Base-by-base conservation (phyloP, 106 monocot genomes). In the Gastrodia elata region DNA sequence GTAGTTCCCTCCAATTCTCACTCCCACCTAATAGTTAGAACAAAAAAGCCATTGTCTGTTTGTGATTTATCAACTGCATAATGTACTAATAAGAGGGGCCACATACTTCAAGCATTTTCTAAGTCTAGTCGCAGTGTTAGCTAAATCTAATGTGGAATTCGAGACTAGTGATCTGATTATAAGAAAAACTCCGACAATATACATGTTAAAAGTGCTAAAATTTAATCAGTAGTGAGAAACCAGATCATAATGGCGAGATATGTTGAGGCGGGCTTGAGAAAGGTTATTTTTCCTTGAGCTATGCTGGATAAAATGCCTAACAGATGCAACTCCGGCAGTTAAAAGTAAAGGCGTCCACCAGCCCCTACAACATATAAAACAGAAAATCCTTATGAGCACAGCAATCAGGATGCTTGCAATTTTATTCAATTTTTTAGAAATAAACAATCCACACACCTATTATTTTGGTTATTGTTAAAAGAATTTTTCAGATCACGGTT, bases 241-340 rank as follows among this genome's bases (percentile, higher is more conserved):
- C 93, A 98, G 83, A 82, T 98, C 97, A 79, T 98, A 98, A 76
- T 98, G 97, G 38, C 74, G 92, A 71, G 93, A 98, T 2, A 98
- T 98, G 48, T 98, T 98, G 27, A 59, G 90, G 3, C 93, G 90
- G 39, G 97, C 87, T 78, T 98, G 97, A 30, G 86, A 85, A 22
- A 87, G 65, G 56, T 80, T 87, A 64, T 98, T 98, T 59, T 82
- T 77, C 73, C 90, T 86, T 14, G 81, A 83, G 61, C 93, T 75
- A 78, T 98, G 97, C 15, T 79, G 86, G 25, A 88, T 78, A 74
- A 91, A 93, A 57, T 98, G 93, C 71, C 76, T 84, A 68, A 85
- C 90, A 15, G 97, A 98, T 44, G 81, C 77, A 40, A 90, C 8
- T 32, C 82, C 87, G 70, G 97, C 86, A 48, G 97, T 88, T 68